A percentile compares a stretch with the other conserved stretches of the same genome.
phyloP scores from a whole-genome alignment of 768 basidiomycete species.

The Sarcomyxa edulis region DNA sequence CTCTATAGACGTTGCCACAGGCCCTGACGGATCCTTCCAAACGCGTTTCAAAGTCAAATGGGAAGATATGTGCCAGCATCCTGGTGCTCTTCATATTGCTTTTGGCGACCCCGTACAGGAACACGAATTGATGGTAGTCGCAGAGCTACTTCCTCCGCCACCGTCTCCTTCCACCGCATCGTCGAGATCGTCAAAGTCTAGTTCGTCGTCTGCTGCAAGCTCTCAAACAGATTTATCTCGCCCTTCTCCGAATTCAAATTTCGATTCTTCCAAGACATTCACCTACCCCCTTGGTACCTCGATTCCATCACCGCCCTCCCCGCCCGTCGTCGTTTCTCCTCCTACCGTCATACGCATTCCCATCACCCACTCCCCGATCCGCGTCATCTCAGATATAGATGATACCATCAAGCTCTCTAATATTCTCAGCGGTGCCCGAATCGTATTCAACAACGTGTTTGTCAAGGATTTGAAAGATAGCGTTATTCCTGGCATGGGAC shows the following conservation, averaged over 20 bases:
- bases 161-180: constrained; percentile 9
- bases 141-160: constrained; percentile 42
- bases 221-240: constrained; percentile 1
- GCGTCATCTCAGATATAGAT: constrained; percentile 91
- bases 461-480: constrained; percentile 78
- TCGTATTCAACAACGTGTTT: constrained; percentile 89
- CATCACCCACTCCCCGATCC: constrained; percentile 58
- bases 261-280: background rate
- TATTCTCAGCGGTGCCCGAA: constrained; percentile 72
- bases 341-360: constrained; percentile 31
- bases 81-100: constrained; percentile 48
- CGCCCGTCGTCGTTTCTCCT: constrained; percentile 3
- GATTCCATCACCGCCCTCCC: constrained; percentile 3
- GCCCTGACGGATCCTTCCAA: constrained; percentile 70
- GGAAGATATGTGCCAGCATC: constrained; percentile 64
- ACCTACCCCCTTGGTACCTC: constrained; percentile 3
- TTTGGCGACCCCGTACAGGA: constrained; percentile 48
- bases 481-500: constrained; percentile 77
- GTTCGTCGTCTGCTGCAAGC: constrained; percentile 6
- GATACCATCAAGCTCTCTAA: constrained; percentile 86
- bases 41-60: constrained; percentile 57
- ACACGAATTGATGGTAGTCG: constrained; percentile 49
- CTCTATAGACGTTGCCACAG: constrained; percentile 48
- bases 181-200: constrained; percentile 1
- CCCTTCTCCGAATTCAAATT: constrained; percentile 7